Base-by-base conservation (phyloP, 108 stramenopile genomes). In the Ochromonas danica region DNA sequence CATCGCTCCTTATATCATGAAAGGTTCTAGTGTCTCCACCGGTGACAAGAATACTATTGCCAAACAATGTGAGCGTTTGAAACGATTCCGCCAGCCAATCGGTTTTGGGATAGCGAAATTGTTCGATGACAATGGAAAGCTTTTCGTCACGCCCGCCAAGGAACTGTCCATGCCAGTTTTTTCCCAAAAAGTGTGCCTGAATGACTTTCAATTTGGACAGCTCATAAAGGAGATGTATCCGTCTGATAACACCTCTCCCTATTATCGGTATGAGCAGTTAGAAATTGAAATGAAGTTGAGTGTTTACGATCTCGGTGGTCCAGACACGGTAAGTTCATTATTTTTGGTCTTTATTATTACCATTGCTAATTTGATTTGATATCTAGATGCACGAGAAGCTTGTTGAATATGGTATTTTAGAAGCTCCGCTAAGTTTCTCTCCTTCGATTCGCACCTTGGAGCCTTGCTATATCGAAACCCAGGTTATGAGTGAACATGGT, bases 91-190 rank as follows among this genome's bases (percentile, higher is more conserved):
- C 10, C 72, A 75, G 40, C 72, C 72, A 6, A n/a, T 75, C 22
- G 72, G 72, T 45, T 35, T 75, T 75, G 51, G 72, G 6, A 41
- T 75, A 10, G 72, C 38, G 10, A 75, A 75, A 60, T 27, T 75
- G 27, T 14, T 70, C 14, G 51, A 75, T 10, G 40, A 33, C 36
- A 14, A 42, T 42, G 31, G 31, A 75, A 45, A 33, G 72, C 17
- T 27, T 27, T 6, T 39, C 72, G 36, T 27, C 3, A 36, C 72
- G 6, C 72, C 25, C 3, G 31, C 27, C 31, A 60, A n/a, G 3
- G 31, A 51, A 6, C 22, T 45, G 10, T 35, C 17, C 10, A 30
- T 75, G 3, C 51, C 72, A 36, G 25, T 36, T 6, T 75, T 75
- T 75, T 17, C 31, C 6, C n/a, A 35, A 14, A 3, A 25, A 42